A percentile compares a stretch with the other conserved stretches of the same genome.
phyloP scores from a whole-genome alignment of 805 yeast genomes.

The Candida saitoana region DNA sequence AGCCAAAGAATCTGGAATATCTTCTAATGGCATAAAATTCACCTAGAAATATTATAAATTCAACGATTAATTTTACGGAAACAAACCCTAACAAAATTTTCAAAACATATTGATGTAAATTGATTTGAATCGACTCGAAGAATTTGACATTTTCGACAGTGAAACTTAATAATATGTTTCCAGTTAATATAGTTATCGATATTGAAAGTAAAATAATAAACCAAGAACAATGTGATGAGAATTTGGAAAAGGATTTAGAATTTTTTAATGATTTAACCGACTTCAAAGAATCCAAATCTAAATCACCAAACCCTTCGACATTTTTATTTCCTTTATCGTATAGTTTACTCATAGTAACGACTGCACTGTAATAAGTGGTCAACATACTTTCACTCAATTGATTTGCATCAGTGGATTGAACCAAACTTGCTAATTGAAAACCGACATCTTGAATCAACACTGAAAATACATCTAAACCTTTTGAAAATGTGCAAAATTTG shows the following conservation, averaged over 20 bases:
- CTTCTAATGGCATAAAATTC: neutral
- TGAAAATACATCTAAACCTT: conserved; percentile 46
- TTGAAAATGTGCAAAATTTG: conserved; percentile 28
- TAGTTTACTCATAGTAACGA: conserved; percentile 12
- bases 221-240: conserved; percentile 7
- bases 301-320: conserved; percentile 8
- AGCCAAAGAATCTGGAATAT: neutral
- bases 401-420: conserved; percentile 36
- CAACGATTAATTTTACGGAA: neutral
- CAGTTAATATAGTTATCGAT: conserved; percentile 6
- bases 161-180: neutral
- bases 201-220: conserved; percentile 11
- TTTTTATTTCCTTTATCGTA: conserved; percentile 11
- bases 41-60: conserved; percentile 1
- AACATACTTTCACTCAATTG: conserved; percentile 40
- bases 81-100: conserved; percentile 1
- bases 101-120: conserved; percentile 1
- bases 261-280: conserved; percentile 12
- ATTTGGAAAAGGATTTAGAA: conserved; percentile 9
- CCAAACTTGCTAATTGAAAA: conserved; percentile 37
- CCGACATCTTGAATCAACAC: conserved; percentile 50
- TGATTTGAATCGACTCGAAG: conserved; percentile 1
- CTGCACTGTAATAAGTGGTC: conserved; percentile 30
- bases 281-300: conserved; percentile 10
- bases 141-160: neutral